Conservation (phyloP, 371 early-diverging fungal genomes). For the Mucor lusitanicus region DNA sequence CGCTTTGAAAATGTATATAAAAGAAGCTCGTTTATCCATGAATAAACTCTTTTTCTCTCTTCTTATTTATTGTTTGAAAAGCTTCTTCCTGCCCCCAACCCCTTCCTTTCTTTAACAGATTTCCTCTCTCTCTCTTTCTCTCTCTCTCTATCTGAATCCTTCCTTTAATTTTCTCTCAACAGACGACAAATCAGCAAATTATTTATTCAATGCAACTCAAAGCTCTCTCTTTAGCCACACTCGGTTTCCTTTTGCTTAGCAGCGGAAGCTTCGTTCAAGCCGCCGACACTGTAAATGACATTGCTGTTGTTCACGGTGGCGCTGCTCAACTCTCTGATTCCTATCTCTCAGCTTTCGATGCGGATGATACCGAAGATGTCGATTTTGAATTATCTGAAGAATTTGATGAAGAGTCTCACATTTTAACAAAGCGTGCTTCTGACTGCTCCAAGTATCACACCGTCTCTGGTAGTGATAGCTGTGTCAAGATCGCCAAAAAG, state of each 20-base stretch:
- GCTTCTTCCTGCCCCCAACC: neutral
- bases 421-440: conserved; percentile 21
- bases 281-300: neutral
- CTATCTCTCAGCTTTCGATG: conserved; percentile 31
- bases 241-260: conserved; percentile 25
- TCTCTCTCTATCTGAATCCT: neutral
- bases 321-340: conserved; percentile 5
- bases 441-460: conserved; percentile 28
- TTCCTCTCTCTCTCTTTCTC: neutral
- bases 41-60: conserved; percentile 12
- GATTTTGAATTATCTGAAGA: conserved; percentile 34
- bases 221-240: conserved; percentile 26
- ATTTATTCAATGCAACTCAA: conserved; percentile 21
- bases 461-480: conserved; percentile 37
- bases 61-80: conserved; percentile 9
- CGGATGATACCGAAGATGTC: conserved; percentile 25
- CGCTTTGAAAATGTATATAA: conserved; percentile 4
- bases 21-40: neutral
- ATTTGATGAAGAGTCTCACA: conserved; percentile 19
- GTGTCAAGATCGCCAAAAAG: conserved; percentile 29
- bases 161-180: neutral
- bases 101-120: conserved; percentile 16
- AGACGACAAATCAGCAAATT: neutral
- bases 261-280: conserved; percentile 14
- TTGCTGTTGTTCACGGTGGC: conserved; percentile 8